Conservation (phyloP, 352 stramenopile genomes). For the Phytophthora pisi region DNA sequence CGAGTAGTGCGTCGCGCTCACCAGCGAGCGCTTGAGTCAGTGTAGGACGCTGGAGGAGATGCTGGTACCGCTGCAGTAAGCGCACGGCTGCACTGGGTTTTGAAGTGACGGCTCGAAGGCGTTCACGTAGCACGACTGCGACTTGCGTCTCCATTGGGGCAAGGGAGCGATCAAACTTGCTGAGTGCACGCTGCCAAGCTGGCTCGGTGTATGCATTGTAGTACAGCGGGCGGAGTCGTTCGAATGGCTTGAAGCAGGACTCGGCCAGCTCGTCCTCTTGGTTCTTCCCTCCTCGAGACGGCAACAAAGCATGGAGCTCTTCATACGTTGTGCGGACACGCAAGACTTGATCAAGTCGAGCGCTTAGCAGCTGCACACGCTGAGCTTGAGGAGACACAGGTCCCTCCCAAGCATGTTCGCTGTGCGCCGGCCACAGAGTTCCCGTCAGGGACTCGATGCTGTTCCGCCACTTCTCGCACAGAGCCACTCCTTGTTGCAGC, state of each 20-base stretch:
- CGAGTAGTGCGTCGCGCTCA: conserved; percentile 90
- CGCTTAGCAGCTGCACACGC: conserved; percentile 51
- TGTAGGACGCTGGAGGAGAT: conserved; percentile 80
- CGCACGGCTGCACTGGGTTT: conserved; percentile 73
- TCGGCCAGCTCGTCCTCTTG: conserved; percentile 46
- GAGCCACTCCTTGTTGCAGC: conserved; percentile 59
- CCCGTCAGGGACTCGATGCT: conserved; percentile 79
- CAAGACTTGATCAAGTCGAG: conserved; percentile 83
- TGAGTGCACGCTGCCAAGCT: conserved; percentile 76
- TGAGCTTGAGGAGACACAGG: conserved; percentile 27
- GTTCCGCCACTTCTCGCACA: conserved; percentile 88
- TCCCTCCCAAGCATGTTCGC: conserved; percentile 81
- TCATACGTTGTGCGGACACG: conserved; percentile 88
- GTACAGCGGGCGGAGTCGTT: conserved; percentile 70
- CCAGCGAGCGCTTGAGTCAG: conserved; percentile 75
- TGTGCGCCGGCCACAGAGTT: conserved; percentile 78
- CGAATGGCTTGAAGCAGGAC: conserved; percentile 77
- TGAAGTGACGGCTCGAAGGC: conserved; percentile 62
- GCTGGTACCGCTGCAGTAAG: conserved; percentile 86
- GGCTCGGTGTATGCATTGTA: conserved; percentile 93
- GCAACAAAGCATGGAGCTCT: conserved; percentile 80
- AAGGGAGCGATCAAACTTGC: conserved; percentile 81
- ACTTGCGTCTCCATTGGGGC: conserved; percentile 86
- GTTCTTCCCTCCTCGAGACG: conserved; percentile 34
- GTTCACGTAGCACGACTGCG: conserved; percentile 79